Conservation (phyloP, 345 rosid genomes). For the Capsella bursapastoris region DNA sequence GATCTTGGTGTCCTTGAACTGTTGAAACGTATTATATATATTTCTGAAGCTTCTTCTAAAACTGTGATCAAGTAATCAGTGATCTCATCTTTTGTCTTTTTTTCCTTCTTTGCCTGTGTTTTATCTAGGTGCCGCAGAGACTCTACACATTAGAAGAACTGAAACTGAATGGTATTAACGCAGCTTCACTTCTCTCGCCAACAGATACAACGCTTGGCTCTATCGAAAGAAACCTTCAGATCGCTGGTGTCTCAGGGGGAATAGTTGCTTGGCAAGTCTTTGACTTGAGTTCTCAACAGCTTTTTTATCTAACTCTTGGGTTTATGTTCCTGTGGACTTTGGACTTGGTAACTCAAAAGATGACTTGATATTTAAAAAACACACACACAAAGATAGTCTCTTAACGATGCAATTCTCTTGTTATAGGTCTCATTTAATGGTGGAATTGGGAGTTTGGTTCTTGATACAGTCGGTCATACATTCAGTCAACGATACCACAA, state of each 20-base stretch:
- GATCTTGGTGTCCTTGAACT: background rate
- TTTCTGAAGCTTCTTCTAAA: background rate
- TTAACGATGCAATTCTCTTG: constrained; percentile 19
- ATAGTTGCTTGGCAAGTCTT: constrained; percentile 66
- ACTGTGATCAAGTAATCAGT: background rate
- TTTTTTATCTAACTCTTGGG: constrained; percentile 68
- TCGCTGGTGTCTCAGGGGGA: constrained; percentile 67
- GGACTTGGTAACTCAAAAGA: constrained; percentile 58
- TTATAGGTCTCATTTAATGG: constrained; percentile 81
- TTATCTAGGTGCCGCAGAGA: constrained; percentile 73
- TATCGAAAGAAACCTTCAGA: constrained; percentile 73
- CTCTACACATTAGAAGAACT: constrained; percentile 85
- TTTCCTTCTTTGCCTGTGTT: background rate
- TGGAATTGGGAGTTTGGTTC: constrained; percentile 78
- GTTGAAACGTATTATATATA: background rate
- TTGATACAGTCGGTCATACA: constrained; percentile 85
- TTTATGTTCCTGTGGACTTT: constrained; percentile 74
- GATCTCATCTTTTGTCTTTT: background rate
- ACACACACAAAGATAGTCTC: constrained; percentile 7
- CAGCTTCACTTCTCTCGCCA: constrained; percentile 78
- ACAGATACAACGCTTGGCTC: constrained; percentile 80
- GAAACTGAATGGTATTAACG: constrained; percentile 77
- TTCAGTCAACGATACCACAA: constrained; percentile 77
- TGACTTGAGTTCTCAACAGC: constrained; percentile 60
- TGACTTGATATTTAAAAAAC: background rate